Base-by-base conservation (phyloP, 768 basidiomycete genomes). In the Termitomyces sp. region DNA sequence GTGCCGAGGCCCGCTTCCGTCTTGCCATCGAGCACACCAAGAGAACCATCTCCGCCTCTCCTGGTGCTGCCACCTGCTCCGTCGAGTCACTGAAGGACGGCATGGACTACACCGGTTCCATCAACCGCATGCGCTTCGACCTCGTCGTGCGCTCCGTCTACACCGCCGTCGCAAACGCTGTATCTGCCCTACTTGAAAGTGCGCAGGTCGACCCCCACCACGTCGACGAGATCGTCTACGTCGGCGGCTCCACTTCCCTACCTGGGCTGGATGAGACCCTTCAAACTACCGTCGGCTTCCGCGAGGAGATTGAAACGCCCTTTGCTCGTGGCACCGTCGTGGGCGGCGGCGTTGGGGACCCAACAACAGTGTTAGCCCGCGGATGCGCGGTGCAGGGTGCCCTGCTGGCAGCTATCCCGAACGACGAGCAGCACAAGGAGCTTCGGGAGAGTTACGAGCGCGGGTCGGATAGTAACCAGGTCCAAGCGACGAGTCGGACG, bases 21-120 rank as follows among this genome's bases (percentile, higher is more conserved):
- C 85, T 98, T 22, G 94, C 95, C 7, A 86, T 97, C 58, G 95
- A 98, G 71, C 90, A 94, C 72, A 96, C 94, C 33, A 99, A 98
- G 77, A 87, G 95, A 65, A 94, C 94, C 0, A 81, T 98, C 65
- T 89, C 87, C 55, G 96, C 96, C 0, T 90, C 89, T 4, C 84
- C 89, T 3, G 90, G 90, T 15, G 92, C 94, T 1, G 95, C 94
- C 2, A 91, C 92, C 1, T 93, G 94, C 75, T 90, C 91, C 16
- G 91, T 99, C 65, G 95, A 97, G 75, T 92, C 91, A 0, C 83
- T 99, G 67, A 96, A 96, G 73, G 95, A 96, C 60, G 96, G 96
- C 1, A 71, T 92, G 40, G 96, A 99, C 75, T 94, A 89, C 70
- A 94, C 91, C 4, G 68, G 77, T 55, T 70, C 74, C 3, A 75